Evolutionary conservation across 306 rosid species (phyloP), one percentile per base, ranked within the genome.

Genomic region (Gleditsia sinensis): DNA sequence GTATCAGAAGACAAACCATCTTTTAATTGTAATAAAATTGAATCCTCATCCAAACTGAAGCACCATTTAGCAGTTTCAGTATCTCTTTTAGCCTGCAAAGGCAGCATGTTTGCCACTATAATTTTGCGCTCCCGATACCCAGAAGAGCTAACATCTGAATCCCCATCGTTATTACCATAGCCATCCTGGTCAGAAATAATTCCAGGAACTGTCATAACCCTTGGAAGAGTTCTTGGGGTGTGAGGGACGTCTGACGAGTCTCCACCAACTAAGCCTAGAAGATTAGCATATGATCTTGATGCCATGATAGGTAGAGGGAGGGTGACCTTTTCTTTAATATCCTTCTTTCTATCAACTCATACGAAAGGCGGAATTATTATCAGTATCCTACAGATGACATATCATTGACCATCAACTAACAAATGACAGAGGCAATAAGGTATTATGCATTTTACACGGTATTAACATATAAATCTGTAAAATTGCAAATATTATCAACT

Each of bases 31-130:
- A 91, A 75, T 43, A 79, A 77, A 69, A 89, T 74, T 14, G 95
- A 86, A 79, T 91, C 97, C 81, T 86, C 83, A 9, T 91, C 95
- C 59, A 79, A 79, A 75, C 81, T 86, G 83, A 91, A 91, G 83
- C 85, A 67, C 97, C 97, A 91, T 63, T 82, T 90, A 39, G 69
- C 76, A 34, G 85, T 84, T 63, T 88, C 83, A 40, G 84, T 32
- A 81, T 90, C 92, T 82, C 86, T 90, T 84, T 84, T 90, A 30
- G 96, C 89, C 72, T 88, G 85, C 75, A 90, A 67, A 0, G 92
- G 96, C 65, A 90, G 75, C 89, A 90, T 90, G 80, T 90, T 90
- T 10, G 96, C 96, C 75, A 90, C 92, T 28, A 90, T 34, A 69
- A 90, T 90, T 83, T 82, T 90, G 64, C 91, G 74, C 78, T 90